A percentile compares a stretch with the other conserved stretches of the same genome.
These are phyloP conservation scores for Thalassiosira livingstoniorum DNA, from an alignment of 352 stramenopile species.

Conservation along the genomic window DNA sequence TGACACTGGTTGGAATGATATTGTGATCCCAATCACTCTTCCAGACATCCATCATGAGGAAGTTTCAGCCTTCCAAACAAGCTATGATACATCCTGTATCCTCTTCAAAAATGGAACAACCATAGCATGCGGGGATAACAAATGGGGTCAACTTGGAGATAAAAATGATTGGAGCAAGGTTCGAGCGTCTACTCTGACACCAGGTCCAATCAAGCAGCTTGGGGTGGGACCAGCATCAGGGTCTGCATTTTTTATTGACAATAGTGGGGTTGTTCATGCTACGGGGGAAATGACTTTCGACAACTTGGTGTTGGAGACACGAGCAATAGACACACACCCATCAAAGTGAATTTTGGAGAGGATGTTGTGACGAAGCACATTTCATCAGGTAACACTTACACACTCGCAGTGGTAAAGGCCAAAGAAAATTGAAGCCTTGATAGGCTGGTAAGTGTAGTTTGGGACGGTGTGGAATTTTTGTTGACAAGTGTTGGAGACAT, in stretches of 20 bases:
- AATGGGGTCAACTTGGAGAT: not conserved
- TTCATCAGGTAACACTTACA: too few relatives aligned
- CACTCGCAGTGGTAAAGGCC: too few relatives aligned
- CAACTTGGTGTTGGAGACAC: not conserved
- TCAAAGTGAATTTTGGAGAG: not conserved
- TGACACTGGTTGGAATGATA: not conserved
- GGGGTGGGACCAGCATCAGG: not conserved
- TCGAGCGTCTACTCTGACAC: not conserved
- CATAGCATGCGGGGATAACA: not conserved
- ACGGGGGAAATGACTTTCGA: not conserved
- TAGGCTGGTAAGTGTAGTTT: too few relatives aligned
- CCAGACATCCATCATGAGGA: not conserved
- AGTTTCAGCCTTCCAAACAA: not conserved
- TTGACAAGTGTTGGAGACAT: too few relatives aligned
- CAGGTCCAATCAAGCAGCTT: not conserved
- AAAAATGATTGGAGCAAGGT: not conserved
- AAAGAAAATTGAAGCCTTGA: too few relatives aligned
- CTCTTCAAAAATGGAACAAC: not conserved
- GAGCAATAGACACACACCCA: not conserved
- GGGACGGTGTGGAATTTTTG: too few relatives aligned
- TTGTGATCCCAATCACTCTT: not conserved
- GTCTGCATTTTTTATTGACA: slow-evolving; percentile 1
- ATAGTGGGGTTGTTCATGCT: not conserved
- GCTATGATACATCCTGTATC: not conserved
- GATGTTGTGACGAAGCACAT: not conserved